Evolutionary conservation across 345 rosid genomes (phyloP), one percentile per base, ranked within the genome.

Genomic region (Pugionium dolabratum): DNA sequence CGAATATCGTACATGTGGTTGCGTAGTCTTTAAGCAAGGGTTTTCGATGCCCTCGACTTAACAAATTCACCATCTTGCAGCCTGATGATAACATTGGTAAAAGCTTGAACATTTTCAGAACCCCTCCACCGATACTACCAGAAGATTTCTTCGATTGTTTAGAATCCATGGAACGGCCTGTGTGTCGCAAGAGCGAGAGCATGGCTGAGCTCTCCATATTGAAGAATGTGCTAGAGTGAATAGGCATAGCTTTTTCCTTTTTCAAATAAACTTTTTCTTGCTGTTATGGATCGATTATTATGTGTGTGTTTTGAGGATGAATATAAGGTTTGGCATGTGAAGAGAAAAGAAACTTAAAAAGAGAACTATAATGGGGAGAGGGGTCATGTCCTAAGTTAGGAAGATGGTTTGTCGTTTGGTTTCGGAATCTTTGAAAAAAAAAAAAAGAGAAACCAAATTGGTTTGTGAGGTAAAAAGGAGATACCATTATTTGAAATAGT

Each of bases 71-170:
- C 98, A 93, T 90, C 73, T 88, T 93, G 88, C 98, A 93, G 5
- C 98, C 97, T 0, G 97, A 88, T 49, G 95, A 90, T 62, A 93
- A 71, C 98, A 93, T 90, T 4, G 97, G 97, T 63, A 93, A 75
- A 46, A 90, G 92, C 81, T 90, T 93, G 84, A 93, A 88, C 76
- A 90, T 79, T 54, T 82, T 82, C 9, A 93, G 71, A 4, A 93
- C 83, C 6, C 98, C 95, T 0, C 97, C 90, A 9, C 79, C 67
- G 3, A 59, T 31, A 44, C 51, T 73, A 52, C 45, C 30, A 1
- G 70, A 45, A 9, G 84, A 61, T 49, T 85, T 80, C 75, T 84
- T 89, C 0, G 82, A 52, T 1, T 85, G 75, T 79, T 86, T 86
- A 59, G 84, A 75, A 0, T 75, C 75, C 1, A 68, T 45, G 6